Percentiles rank a stretch among this genome's conserved stretches.
phyloP scores from a whole-genome alignment of 805 yeast species.

The Candida golubevii region DNA sequence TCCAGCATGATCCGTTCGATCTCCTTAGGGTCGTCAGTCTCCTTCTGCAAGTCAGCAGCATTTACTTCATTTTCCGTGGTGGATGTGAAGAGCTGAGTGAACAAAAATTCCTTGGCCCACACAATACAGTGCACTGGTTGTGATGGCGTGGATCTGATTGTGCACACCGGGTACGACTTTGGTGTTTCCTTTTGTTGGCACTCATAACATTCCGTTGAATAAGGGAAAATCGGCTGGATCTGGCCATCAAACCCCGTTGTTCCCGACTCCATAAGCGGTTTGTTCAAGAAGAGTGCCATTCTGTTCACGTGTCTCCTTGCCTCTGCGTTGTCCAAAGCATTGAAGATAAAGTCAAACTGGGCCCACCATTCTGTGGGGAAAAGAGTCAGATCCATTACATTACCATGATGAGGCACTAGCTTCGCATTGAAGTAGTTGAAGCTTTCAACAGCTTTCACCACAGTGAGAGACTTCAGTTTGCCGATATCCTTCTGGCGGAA shows the following conservation, averaged over 20 bases:
- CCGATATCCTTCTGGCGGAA: slow-evolving; percentile 89
- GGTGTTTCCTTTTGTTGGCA: slow-evolving; percentile 87
- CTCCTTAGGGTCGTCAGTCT: slow-evolving; percentile 62
- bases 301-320: slow-evolving; percentile 89
- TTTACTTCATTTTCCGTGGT: slow-evolving; percentile 23
- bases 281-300: slow-evolving; percentile 67
- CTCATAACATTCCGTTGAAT: slow-evolving; percentile 85
- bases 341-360: slow-evolving; percentile 75
- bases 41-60: slow-evolving; percentile 31
- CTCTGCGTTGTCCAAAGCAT: slow-evolving; percentile 90
- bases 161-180: slow-evolving; percentile 90
- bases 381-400: slow-evolving; percentile 69
- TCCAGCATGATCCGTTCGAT: slow-evolving; percentile 62
- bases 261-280: slow-evolving; percentile 87
- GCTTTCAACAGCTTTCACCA: slow-evolving; percentile 70
- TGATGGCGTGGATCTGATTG: slow-evolving; percentile 94
- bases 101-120: slow-evolving; percentile 93
- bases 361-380: slow-evolving; percentile 73
- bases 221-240: slow-evolving; percentile 85
- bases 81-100: slow-evolving; percentile 72
- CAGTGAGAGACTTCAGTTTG: slow-evolving; percentile 80
- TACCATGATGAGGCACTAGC: slow-evolving; percentile 77
- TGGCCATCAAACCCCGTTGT: slow-evolving; percentile 95
- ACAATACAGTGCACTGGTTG: slow-evolving; percentile 95
- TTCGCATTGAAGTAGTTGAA: slow-evolving; percentile 61